Evolutionary conservation across 805 yeast genomes (phyloP).

Genomic region (Pichia rugopelliculosa): DNA sequence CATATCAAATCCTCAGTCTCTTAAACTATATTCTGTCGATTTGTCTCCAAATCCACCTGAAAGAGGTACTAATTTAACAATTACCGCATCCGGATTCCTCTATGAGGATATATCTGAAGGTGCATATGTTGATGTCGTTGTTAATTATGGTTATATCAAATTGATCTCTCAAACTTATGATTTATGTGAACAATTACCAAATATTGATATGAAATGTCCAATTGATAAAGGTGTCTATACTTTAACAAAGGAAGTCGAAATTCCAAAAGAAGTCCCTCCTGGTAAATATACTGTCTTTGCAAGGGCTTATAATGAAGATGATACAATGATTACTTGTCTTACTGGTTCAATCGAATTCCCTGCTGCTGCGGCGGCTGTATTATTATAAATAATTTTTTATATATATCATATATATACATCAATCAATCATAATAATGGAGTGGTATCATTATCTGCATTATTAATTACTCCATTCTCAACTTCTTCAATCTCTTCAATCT

Average conservation of each 20-base stretch:
- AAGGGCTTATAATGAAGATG: conserved; percentile 82
- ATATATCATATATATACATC: neutral
- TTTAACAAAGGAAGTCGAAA: conserved; percentile 64
- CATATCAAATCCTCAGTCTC: conserved; percentile 49
- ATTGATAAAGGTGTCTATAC: conserved; percentile 59
- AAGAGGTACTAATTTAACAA: conserved; percentile 77
- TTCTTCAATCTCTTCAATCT: conserved; percentile 15
- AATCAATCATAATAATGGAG: neutral
- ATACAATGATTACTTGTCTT: conserved; percentile 75
- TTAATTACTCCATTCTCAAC: neutral
- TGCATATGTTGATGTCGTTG: conserved; percentile 91
- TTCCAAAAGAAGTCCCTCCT: conserved; percentile 92
- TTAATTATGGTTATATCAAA: conserved; percentile 85
- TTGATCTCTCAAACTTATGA: conserved; percentile 86
- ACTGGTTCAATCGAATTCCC: conserved; percentile 63
- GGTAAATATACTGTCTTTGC: conserved; percentile 85
- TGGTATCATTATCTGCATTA: neutral
- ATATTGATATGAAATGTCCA: conserved; percentile 85
- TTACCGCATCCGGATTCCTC: conserved; percentile 65
- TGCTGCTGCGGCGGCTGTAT: conserved; percentile 5
- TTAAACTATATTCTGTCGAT: conserved; percentile 51
- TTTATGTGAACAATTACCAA: conserved; percentile 77
- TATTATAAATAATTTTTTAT: neutral
- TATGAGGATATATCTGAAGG: conserved; percentile 60
- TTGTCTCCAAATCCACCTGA: conserved; percentile 83